Percentiles rank a stretch among this genome's conserved stretches.
Conservation (phyloP, 345 rosid genomes). For the Trapa bicornis region DNA sequence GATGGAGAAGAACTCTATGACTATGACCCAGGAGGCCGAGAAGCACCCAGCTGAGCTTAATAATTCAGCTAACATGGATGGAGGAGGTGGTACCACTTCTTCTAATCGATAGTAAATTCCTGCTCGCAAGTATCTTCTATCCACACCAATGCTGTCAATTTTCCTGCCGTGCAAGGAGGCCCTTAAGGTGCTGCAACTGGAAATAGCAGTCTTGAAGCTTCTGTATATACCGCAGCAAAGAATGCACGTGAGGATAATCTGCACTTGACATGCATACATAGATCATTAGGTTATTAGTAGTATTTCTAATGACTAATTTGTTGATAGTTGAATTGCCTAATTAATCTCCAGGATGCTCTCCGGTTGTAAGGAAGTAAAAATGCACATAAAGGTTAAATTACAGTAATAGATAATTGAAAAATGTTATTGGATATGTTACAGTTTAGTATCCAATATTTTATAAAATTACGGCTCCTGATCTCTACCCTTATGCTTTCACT, state of each 20-base stretch:
- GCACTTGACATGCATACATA: background rate
- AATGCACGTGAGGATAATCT: constrained; percentile 39
- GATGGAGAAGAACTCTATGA: constrained; percentile 77
- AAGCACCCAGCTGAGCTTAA: constrained; percentile 74
- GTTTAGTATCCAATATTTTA: no score
- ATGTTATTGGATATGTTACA: no score
- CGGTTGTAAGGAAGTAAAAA: no score
- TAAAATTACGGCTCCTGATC: no score
- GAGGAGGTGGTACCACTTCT: constrained; percentile 38
- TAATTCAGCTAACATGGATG: constrained; percentile 42
- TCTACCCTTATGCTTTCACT: no score
- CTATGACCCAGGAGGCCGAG: constrained; percentile 87
- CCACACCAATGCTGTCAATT: constrained; percentile 10
- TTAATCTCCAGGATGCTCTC: no score
- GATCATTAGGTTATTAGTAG: no score
- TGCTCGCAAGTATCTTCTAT: background rate
- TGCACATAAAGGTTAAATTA: no score
- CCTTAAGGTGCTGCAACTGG: constrained; percentile 41
- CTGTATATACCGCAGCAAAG: constrained; percentile 38
- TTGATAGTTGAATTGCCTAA: no score
- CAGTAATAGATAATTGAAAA: no score
- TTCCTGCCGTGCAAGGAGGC: constrained; percentile 29
- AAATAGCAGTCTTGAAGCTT: constrained; percentile 37
- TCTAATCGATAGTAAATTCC: background rate
- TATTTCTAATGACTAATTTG: no score